Evolutionary conservation across 345 rosid genomes (phyloP).

Genomic region (Acer campestre): DNA sequence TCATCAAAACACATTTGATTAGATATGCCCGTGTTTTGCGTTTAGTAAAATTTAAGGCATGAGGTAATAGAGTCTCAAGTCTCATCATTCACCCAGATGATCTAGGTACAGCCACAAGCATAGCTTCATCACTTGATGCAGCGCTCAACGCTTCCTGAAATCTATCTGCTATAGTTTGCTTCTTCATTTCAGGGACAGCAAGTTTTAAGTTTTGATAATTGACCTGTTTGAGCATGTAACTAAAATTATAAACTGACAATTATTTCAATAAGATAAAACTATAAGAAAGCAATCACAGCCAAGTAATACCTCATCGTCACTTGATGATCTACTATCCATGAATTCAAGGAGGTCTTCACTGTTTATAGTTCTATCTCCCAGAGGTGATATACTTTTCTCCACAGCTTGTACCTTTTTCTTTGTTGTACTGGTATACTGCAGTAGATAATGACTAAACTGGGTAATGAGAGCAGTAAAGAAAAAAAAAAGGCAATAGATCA

Average conservation of each 20-base stretch:
- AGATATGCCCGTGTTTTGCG: neutral
- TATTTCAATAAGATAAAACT: slow-evolving; percentile 10
- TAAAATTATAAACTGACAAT: slow-evolving; percentile 13
- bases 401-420: slow-evolving; percentile 31
- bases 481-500: slow-evolving; percentile 14
- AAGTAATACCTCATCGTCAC: slow-evolving; percentile 64
- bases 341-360: slow-evolving; percentile 51
- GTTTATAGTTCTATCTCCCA: slow-evolving; percentile 36
- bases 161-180: slow-evolving; percentile 63
- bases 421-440: slow-evolving; percentile 45
- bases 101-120: slow-evolving; percentile 37
- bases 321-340: slow-evolving; percentile 55
- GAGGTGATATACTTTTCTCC: slow-evolving; percentile 34
- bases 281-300: slow-evolving; percentile 17
- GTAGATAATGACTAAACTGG: slow-evolving; percentile 26
- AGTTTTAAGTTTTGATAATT: slow-evolving; percentile 33
- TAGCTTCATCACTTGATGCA: slow-evolving; percentile 44
- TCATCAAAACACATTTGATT: slow-evolving; percentile 3
- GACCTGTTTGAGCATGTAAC: slow-evolving; percentile 36
- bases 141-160: slow-evolving; percentile 77
- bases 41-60: slow-evolving; percentile 13
- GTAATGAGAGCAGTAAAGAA: slow-evolving; percentile 10
- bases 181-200: slow-evolving; percentile 44
- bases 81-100: slow-evolving; percentile 51
- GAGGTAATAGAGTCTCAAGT: slow-evolving; percentile 13